Conservation (phyloP, 495 filamentous ascomycete species). For the Podospora bellae-mahoneyi region DNA sequence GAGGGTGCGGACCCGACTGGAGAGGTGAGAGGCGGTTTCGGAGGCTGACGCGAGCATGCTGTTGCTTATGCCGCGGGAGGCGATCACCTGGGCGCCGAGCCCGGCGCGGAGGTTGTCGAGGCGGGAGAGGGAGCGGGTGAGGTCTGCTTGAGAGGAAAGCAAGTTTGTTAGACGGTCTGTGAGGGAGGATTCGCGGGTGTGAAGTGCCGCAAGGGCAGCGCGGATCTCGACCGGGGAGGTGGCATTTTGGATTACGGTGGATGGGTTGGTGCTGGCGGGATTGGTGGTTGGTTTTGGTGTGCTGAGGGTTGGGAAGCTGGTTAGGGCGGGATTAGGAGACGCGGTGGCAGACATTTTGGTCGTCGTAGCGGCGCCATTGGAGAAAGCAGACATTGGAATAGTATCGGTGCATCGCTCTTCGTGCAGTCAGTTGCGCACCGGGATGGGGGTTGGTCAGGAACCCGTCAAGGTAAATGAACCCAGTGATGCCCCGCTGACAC, state of each 20-base stretch:
- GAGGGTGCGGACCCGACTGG: conserved; percentile 74
- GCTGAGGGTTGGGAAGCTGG: conserved; percentile 7
- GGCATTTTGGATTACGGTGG: conserved; percentile 58
- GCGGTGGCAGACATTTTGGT: conserved; percentile 24
- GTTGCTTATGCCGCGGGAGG: conserved; percentile 79
- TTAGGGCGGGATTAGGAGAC: conserved; percentile 18
- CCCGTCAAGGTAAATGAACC: not conserved
- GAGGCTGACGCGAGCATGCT: conserved; percentile 82
- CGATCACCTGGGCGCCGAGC: conserved; percentile 81
- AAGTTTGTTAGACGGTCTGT: conserved; percentile 71
- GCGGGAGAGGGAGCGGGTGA: conserved; percentile 77
- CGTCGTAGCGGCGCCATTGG: conserved; percentile 39
- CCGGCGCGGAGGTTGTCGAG: conserved; percentile 86
- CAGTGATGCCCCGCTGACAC: conserved; percentile 5
- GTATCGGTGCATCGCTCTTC: not conserved
- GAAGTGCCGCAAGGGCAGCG: conserved; percentile 67
- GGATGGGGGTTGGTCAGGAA: not conserved
- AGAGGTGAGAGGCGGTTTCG: conserved; percentile 80
- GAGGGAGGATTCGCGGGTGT: conserved; percentile 69
- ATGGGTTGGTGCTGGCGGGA: conserved; percentile 16
- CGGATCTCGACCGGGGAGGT: conserved; percentile 74
- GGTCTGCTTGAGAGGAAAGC: conserved; percentile 73
- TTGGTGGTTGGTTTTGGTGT: conserved; percentile 12
- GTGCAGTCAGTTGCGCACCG: not conserved
- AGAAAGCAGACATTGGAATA: conserved; percentile 35